These are phyloP conservation scores for Coniochaeta sp. DNA, from an alignment of 2,329 filamentous ascomycete species.

Conservation along the genomic window DNA sequence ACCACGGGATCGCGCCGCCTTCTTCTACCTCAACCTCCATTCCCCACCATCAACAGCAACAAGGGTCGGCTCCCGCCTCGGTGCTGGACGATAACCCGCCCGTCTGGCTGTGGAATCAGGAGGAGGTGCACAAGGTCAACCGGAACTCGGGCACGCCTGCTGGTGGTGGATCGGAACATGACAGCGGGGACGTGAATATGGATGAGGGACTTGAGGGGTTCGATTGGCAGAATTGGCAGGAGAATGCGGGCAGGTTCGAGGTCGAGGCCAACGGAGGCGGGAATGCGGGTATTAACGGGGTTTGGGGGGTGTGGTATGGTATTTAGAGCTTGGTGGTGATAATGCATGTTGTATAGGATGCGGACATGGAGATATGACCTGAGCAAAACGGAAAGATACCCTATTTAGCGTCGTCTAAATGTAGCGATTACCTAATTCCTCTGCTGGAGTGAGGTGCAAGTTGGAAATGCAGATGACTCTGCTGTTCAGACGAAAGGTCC, in stretches of 20 bases:
- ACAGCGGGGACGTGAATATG: conserved; percentile 26
- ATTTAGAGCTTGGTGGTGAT: too few species aligned
- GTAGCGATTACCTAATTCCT: too few species aligned
- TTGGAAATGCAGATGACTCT: too few species aligned
- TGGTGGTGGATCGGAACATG: too few species aligned
- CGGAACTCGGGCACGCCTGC: conserved; percentile 12
- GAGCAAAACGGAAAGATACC: conserved; percentile 1
- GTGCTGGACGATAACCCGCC: conserved; percentile 37
- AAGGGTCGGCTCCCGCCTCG: neutral
- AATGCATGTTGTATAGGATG: too few species aligned
- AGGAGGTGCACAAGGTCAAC: conserved; percentile 12
- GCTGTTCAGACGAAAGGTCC: too few species aligned
- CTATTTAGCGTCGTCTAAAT: neutral
- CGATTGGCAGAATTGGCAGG: conserved; percentile 27
- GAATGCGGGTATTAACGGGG: neutral
- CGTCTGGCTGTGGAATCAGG: conserved; percentile 46
- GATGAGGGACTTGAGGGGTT: conserved; percentile 31
- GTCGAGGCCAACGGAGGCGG: conserved; percentile 17
- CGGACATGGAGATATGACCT: neutral
- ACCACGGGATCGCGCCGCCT: neutral
- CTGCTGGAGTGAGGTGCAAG: too few species aligned
- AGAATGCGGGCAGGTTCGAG: conserved; percentile 21
- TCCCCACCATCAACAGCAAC: too few species aligned
- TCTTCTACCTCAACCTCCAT: too few species aligned
- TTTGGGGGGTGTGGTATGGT: neutral